phyloP scores from a whole-genome alignment of 2,329 filamentous ascomycete species.

The Colletotrichum sp. region DNA sequence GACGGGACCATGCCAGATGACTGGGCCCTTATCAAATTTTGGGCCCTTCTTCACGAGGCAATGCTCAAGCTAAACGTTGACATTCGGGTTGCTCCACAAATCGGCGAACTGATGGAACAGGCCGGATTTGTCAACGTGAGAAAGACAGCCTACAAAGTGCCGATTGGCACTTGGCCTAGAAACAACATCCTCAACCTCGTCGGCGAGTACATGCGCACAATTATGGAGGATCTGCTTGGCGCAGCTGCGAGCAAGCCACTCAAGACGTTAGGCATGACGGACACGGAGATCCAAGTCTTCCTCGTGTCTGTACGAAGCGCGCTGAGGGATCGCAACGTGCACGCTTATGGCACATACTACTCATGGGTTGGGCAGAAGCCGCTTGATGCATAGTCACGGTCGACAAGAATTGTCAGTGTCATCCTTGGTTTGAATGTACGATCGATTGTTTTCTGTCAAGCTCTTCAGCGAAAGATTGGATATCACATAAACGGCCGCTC shows the following conservation, averaged over 20 bases:
- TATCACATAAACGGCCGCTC: background rate
- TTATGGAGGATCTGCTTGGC: background rate
- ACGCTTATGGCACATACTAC: slow-evolving; percentile 47
- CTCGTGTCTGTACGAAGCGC: slow-evolving; percentile 34
- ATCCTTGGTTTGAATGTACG: background rate
- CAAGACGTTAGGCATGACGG: background rate
- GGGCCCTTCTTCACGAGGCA: background rate
- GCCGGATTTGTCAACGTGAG: slow-evolving; percentile 27
- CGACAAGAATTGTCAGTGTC: background rate
- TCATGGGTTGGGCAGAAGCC: slow-evolving; percentile 10
- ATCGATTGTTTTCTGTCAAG: background rate
- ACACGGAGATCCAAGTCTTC: slow-evolving; percentile 30
- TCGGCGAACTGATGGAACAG: slow-evolving; percentile 19
- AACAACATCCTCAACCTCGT: slow-evolving; percentile 38
- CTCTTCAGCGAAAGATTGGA: background rate
- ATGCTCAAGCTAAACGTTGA: background rate
- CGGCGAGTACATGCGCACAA: background rate
- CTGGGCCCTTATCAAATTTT: background rate
- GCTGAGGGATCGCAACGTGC: slow-evolving; percentile 37
- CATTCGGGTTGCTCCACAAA: background rate
- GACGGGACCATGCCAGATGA: slow-evolving; percentile 33
- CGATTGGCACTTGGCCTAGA: slow-evolving; percentile 27
- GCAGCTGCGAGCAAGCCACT: background rate
- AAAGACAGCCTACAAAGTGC: slow-evolving; percentile 6
- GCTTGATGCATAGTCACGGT: no score